Evolutionary conservation across 177 flowering plant genomes (phyloP), one percentile per base, ranked within the genome.

Genomic region (Vitis hybrid): DNA sequence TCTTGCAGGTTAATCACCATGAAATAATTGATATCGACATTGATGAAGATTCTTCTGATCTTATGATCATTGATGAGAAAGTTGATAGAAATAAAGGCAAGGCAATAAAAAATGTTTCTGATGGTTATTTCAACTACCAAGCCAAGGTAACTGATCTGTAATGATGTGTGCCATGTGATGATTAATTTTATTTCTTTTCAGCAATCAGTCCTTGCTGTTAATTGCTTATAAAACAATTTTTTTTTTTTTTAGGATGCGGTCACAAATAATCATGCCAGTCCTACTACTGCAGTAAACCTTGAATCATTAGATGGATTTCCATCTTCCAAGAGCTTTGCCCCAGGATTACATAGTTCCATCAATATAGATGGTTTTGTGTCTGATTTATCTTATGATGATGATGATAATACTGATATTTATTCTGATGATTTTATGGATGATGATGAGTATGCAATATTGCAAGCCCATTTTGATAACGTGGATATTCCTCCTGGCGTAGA

Each of bases 401-500:
- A 80, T 32, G 73, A 75, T 9, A 63, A 68, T 63, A 8, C 52
- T 70, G 81, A 79, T 49, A 12, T 56, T 54, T 52, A 12, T 72
- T 15, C 24, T 51, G 74, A 85, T 73, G 81, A 81, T 66, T 40
- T 72, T 3, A 56, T 71, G 69, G 74, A 68, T 73, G 72, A 73
- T 62, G 85, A 85, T 64, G 78, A 78, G 2, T 75, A 73, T 65
- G 70, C 80, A 24, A 11, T 63, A 9, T 48, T 82, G 67, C 85
- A 85, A 77, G 76, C 83, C 18, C 82, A 83, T 62, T 81, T 84
- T 69, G 90, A 87, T 75, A 72, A 69, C 35, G 62, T 78, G 62
- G 84, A 86, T 74, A 72, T 86, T 55, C 91, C 93, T 61, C 71
- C 87, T 72, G 93, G 85, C 13, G 76, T 89, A 15, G 91, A 86